These are phyloP conservation scores for Forsythia suspensa DNA, from an alignment of 257 asterid species.

Conservation along the genomic window DNA sequence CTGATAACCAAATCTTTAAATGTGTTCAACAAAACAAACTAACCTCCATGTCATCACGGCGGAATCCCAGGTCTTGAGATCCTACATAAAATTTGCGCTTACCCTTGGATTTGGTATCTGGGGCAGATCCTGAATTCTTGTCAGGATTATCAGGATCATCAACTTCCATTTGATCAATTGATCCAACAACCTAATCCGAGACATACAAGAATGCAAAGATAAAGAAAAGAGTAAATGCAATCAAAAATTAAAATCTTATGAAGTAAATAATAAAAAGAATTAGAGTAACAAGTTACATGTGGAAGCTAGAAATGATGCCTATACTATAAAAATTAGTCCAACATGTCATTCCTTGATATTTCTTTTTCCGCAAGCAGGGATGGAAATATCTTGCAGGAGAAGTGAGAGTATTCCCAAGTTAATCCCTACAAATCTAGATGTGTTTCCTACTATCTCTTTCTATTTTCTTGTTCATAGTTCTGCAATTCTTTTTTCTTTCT, in stretches of 20 bases:
- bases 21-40: conserved; percentile 16
- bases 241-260: neutral
- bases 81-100: conserved; percentile 82
- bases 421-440: neutral
- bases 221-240: conserved; percentile 3
- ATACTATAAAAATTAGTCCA: neutral
- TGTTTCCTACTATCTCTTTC: neutral
- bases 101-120: conserved; percentile 73
- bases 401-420: neutral
- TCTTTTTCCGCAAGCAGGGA: neutral
- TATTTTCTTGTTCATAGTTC: neutral
- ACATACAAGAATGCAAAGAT: conserved; percentile 13
- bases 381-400: neutral
- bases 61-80: conserved; percentile 86
- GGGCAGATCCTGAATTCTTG: conserved; percentile 63
- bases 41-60: conserved; percentile 97
- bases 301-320: neutral
- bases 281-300: neutral
- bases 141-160: conserved; percentile 71
- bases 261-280: neutral
- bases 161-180: conserved; percentile 88
- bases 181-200: conserved; percentile 72
- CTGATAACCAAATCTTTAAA: conserved; percentile 12
- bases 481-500: neutral
- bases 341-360: neutral